Base-by-base conservation (phyloP, 2,329 filamentous ascomycete species). In the Pseudogymnoascus sp. region DNA sequence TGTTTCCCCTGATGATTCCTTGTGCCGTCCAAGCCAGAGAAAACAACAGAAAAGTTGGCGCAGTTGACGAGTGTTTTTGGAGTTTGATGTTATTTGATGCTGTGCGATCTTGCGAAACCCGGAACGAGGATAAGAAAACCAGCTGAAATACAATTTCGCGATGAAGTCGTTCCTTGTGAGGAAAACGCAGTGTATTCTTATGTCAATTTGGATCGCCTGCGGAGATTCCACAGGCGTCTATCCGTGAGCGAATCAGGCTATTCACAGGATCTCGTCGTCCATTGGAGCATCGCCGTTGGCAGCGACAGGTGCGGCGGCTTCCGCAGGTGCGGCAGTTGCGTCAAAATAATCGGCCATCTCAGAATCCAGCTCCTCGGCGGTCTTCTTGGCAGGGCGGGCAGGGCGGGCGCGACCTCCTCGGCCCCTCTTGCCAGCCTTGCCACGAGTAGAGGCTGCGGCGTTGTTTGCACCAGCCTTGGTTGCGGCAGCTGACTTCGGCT, bases 331-430 rank as follows among this genome's bases (percentile, higher is more conserved):
- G 42, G 78, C 77, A 68, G 79, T 79, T 61, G 77, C 78, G 67
- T 77, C 73, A 74, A 96, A 97, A 80, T 99, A 99, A 76, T 97
- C 95, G 18, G 86, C 88, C 95, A 99, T 99, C 76, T 99, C 95
- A 3, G 91, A 92, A 75, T 99, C 95, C 25, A 99, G 86, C 79
- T 99, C 93, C 75, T 96, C 93, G 1, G 89, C 87, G 0, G 92
- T 96, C 89, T 97, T 97, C 80, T 96, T 81, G 72, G 87, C 78
- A 69, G 88, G 82, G 71, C 88, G 85, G 68, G 82, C 80, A 72
- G 80, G 88, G 69, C 87, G 86, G 43, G 74, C 76, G 36, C 67
- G 68, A 43, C 69, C 69, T 66, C 80, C 80, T 63, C 82, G 80
- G 65, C 78, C 77, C 74, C 81, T 83, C 76, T 82, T 82, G 70